These are phyloP conservation scores for Xylaria telfairii DNA, from an alignment of 495 filamentous ascomycete species.

Conservation along the genomic window DNA sequence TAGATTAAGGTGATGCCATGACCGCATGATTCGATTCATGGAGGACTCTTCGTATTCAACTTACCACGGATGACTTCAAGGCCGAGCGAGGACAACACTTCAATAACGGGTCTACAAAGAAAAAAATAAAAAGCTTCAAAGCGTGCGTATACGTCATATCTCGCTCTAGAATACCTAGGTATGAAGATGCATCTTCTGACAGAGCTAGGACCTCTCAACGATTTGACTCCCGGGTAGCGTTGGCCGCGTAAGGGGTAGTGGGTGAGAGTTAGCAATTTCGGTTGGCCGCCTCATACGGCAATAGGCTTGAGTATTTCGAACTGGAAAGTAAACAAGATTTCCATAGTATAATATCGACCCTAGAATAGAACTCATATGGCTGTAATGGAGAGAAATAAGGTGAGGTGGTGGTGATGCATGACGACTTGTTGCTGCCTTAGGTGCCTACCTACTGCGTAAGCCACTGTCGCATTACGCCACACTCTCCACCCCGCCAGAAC, in stretches of 20 bases:
- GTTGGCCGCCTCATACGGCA: background rate
- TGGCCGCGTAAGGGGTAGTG: slow-evolving; percentile 1
- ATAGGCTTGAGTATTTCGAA: background rate
- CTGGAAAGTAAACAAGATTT: background rate
- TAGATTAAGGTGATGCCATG: background rate
- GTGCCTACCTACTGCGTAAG: background rate
- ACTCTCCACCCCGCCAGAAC: slow-evolving; percentile 5
- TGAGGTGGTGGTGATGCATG: background rate
- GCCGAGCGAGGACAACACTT: background rate
- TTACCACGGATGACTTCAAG: background rate
- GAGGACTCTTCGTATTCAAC: background rate
- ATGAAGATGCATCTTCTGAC: background rate
- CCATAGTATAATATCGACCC: background rate
- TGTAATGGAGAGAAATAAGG: background rate
- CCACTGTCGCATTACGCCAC: slow-evolving; percentile 4
- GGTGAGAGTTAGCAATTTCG: background rate
- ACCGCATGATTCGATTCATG: background rate
- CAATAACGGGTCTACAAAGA: background rate
- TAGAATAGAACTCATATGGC: background rate
- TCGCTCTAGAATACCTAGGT: background rate
- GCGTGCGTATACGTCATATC: background rate
- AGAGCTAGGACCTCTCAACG: background rate
- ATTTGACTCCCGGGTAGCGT: slow-evolving; percentile 6
- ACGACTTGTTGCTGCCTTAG: no score
- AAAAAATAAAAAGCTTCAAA: background rate